Percentiles rank a stretch among this genome's conserved stretches.
Evolutionary conservation across 176 grass and related monocot genomes (phyloP).

Genomic region (Oryza australiensis): DNA sequence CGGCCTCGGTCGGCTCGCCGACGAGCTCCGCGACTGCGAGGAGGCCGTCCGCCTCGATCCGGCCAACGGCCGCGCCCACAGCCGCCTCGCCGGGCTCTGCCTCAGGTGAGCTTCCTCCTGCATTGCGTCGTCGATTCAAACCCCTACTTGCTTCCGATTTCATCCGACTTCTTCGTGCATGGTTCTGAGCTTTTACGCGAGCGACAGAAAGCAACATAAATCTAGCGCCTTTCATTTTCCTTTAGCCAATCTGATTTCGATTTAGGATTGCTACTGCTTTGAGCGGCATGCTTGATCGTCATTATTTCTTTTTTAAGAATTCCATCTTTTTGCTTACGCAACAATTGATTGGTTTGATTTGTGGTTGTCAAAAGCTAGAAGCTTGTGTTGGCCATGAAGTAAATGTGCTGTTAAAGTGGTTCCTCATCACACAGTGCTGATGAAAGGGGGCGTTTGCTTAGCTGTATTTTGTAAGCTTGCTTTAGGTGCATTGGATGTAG

Average conservation of each 20-base stretch:
- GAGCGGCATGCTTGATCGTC: constrained; percentile 19
- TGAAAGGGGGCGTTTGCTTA: constrained; percentile 41
- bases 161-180: constrained; percentile 20
- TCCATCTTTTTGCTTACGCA: constrained; percentile 19
- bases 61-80: constrained; percentile 60
- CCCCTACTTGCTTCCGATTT: constrained; percentile 40
- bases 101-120: constrained; percentile 61
- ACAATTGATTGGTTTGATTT: constrained; percentile 1
- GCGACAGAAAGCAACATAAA: constrained; percentile 39
- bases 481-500: constrained; percentile 36
- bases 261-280: constrained; percentile 30
- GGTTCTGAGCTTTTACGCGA: constrained; percentile 35
- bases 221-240: constrained; percentile 33
- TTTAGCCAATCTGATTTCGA: constrained; percentile 40
- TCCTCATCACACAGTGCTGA: constrained; percentile 37
- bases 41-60: constrained; percentile 77
- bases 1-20: constrained; percentile 64
- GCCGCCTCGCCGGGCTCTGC: constrained; percentile 57
- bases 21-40: constrained; percentile 74
- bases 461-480: constrained; percentile 54
- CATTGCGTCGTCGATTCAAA: too few relatives aligned
- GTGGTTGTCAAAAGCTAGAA: constrained; percentile 17
- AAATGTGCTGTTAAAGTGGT: constrained; percentile 43
- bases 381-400: constrained; percentile 27
- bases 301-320: constrained; percentile 1